Evolutionary conservation across 148 eudicot genomes (phyloP).

Genomic region (Amaranthus hypochondriacus): DNA sequence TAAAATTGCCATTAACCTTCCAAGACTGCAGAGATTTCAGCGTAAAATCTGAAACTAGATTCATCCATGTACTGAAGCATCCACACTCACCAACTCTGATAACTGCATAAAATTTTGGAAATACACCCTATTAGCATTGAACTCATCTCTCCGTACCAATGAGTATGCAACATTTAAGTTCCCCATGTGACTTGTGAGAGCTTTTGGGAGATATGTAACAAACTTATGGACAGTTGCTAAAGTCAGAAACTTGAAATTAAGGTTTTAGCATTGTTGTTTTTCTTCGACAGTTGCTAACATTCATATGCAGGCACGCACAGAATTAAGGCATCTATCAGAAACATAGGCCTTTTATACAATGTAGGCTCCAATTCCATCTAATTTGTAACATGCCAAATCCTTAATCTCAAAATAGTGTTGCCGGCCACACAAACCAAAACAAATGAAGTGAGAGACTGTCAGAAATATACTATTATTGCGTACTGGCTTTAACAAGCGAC

Average conservation of each 20-base stretch:
- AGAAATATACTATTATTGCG: background rate
- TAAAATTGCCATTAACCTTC: slow-evolving; percentile 40
- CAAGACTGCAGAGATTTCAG: slow-evolving; percentile 63
- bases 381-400: too few relatives aligned
- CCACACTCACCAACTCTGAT: slow-evolving; percentile 54
- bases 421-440: too few relatives aligned
- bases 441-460: too few relatives aligned
- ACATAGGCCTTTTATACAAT: background rate
- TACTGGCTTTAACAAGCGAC: background rate
- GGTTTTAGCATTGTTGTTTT: background rate
- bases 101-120: slow-evolving; percentile 32
- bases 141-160: background rate
- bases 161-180: slow-evolving; percentile 1
- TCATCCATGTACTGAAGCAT: slow-evolving; percentile 53
- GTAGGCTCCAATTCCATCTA: background rate
- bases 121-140: slow-evolving; percentile 1
- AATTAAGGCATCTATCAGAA: background rate
- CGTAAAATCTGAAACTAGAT: slow-evolving; percentile 56
- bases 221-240: too few relatives aligned
- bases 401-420: too few relatives aligned
- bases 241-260: background rate
- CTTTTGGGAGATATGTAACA: too few relatives aligned
- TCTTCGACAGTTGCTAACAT: background rate
- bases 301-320: background rate
- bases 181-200: background rate